phyloP scores from a whole-genome alignment of 148 eudicot genomes.

The Drosera capensis region DNA sequence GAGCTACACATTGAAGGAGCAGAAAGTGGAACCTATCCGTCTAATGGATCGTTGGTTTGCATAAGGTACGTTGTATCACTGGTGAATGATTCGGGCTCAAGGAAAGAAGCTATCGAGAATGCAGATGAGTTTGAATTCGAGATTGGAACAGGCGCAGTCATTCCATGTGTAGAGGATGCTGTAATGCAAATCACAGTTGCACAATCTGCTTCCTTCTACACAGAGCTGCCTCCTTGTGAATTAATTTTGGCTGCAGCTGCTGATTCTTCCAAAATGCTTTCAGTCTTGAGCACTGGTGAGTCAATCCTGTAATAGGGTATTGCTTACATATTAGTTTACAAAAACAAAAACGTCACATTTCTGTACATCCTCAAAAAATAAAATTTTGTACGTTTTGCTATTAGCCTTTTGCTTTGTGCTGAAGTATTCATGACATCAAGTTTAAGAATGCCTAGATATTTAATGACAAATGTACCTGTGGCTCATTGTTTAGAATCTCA shows the following conservation, averaged over 20 bases:
- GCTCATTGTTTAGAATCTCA: no score
- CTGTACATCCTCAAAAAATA: no score
- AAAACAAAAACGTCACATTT: no score
- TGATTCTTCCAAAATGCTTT: constrained; percentile 27
- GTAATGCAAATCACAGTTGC: constrained; percentile 55
- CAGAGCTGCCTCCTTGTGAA: constrained; percentile 44
- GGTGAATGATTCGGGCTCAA: constrained; percentile 27
- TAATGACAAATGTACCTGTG: no score
- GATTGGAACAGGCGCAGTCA: constrained; percentile 69
- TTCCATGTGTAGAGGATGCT: constrained; percentile 53
- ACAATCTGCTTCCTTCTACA: constrained; percentile 38
- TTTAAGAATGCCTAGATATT: no score
- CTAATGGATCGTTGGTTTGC: constrained; percentile 55
- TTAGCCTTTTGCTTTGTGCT: no score
- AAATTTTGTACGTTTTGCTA: no score
- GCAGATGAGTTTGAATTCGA: constrained; percentile 82
- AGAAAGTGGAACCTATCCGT: constrained; percentile 34
- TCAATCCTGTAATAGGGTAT: no score
- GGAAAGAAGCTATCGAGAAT: constrained; percentile 44
- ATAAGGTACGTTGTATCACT: constrained; percentile 39
- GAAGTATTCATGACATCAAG: no score
- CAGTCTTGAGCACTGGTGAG: constrained; percentile 50
- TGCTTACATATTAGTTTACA: no score
- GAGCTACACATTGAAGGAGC: constrained; percentile 24
- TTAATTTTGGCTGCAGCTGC: constrained; percentile 47